These are phyloP conservation scores for Fusarium sulawesiense DNA, from an alignment of 2,329 filamentous ascomycete species.

Conservation along the genomic window DNA sequence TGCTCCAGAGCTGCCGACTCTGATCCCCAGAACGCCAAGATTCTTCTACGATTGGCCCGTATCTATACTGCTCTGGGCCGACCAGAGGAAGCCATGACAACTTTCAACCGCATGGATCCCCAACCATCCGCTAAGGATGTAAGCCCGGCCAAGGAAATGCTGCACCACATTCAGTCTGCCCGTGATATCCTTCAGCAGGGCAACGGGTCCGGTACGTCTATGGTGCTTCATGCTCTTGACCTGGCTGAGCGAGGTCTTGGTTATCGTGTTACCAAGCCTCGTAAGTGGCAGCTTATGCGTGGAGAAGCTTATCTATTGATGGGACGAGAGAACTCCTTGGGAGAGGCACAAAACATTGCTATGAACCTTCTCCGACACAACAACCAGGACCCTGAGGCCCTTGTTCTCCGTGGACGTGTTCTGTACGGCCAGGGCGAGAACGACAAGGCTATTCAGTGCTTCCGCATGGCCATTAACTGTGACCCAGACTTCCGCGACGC, in stretches of 20 bases:
- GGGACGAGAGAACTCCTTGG: constrained; percentile 87
- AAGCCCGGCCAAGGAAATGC: constrained; percentile 85
- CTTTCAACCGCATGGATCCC: constrained; percentile 83
- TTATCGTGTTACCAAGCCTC: constrained; percentile 78
- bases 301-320: constrained; percentile 94
- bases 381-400: constrained; percentile 90
- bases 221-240: constrained; percentile 92
- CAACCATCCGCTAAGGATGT: constrained; percentile 86
- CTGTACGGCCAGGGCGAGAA: constrained; percentile 94
- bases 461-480: constrained; percentile 87
- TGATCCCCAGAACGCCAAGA: constrained; percentile 88
- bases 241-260: constrained; percentile 87
- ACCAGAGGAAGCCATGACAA: constrained; percentile 85
- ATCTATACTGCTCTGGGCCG: constrained; percentile 90
- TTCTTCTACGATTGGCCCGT: constrained; percentile 86
- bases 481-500: constrained; percentile 93
- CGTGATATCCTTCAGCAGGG: constrained; percentile 80
- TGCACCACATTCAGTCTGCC: constrained; percentile 82
- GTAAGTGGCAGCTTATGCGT: constrained; percentile 93
- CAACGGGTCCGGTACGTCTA: constrained; percentile 83
- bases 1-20: constrained; percentile 84
- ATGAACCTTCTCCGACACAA: constrained; percentile 88
- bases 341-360: constrained; percentile 91
- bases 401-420: constrained; percentile 87
- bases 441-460: constrained; percentile 91